Evolutionary conservation across 2,329 filamentous ascomycete genomes (phyloP).

Genomic region (Aureobasidium sp.): DNA sequence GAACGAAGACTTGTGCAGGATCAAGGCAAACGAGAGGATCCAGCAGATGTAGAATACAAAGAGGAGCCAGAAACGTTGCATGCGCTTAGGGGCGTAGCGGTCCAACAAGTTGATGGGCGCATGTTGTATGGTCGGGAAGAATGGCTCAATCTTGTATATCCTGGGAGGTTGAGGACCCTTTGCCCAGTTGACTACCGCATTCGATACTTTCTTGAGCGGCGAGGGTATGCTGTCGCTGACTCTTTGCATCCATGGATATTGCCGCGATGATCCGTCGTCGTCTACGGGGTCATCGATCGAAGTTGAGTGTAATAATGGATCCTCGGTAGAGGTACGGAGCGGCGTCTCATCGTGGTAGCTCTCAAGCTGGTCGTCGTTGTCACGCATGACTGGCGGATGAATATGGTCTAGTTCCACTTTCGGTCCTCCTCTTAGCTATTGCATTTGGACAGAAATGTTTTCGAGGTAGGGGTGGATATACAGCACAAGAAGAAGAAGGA

Average conservation of each 20-base stretch:
- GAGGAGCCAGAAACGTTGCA: constrained; percentile 54
- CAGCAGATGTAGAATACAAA: constrained; percentile 57
- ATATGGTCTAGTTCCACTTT: constrained; percentile 15
- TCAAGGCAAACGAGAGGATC: constrained; percentile 61
- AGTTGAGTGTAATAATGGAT: constrained; percentile 22
- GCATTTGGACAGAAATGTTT: background rate
- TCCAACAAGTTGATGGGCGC: constrained; percentile 59
- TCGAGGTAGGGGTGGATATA: background rate
- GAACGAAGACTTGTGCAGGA: constrained; percentile 58
- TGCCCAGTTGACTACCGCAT: constrained; percentile 34
- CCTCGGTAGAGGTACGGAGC: constrained; percentile 21
- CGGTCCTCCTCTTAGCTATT: constrained; percentile 16
- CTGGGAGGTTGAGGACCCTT: constrained; percentile 44
- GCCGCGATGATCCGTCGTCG: constrained; percentile 12
- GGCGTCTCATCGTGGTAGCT: constrained; percentile 26
- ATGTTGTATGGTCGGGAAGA: constrained; percentile 61
- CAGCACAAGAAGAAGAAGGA: background rate
- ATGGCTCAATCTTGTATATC: constrained; percentile 41
- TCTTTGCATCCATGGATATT: constrained; percentile 22
- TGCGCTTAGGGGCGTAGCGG: constrained; percentile 52
- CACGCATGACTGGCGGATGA: constrained; percentile 18
- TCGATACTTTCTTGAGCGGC: constrained; percentile 18
- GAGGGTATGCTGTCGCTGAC: constrained; percentile 24
- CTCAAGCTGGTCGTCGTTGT: constrained; percentile 18
- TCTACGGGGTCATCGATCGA: constrained; percentile 21